Evolutionary conservation across 75 land plant genomes (phyloP), one percentile per base, ranked within the genome.

Genomic region (Gnetum montanum): DNA sequence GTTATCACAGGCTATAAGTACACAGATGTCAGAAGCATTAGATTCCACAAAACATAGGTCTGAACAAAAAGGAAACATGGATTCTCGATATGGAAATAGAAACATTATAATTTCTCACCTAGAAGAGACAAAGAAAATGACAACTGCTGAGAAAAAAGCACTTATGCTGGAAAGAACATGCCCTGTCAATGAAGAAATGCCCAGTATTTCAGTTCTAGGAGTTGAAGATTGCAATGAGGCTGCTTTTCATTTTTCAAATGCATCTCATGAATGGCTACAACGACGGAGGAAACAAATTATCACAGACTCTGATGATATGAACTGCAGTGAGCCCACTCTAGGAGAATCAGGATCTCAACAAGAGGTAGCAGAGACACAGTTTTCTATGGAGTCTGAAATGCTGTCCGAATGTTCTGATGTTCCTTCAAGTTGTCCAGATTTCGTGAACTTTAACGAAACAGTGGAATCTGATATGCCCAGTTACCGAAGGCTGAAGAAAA

Each of bases 241-340:
- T 20, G 31, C 55, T 20, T 20, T 36, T 53, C 37, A 31, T 34
- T 50, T 34, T 16, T 50, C 54, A 16, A 16, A 7, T 53, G 43
- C 49, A 24, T 65, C 59, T 58, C 2, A 57, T 27, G 48, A 49
- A 8, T 31, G 27, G 36, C 45, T 23, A 4, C 6, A 1, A 18
- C 36, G 71, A 43, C 69, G 51, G 30, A 71, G 40, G 36, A 19
- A 40, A 27, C 45, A 52, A 49, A 25, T 77, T 22, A 65, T 67
- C 22, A 77, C 77, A 8, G 65, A 69, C 54, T 78, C 82, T 11
- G 86, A 75, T 35, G 86, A 74, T 62, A 68, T 59, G 19, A 4
- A 15, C 8, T 54, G 23, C 8, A 35, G 20, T 57, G 47, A 50
- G 4, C 40, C 48, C 10, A 13, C 8, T 41, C 23, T 43, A 19